Base-by-base conservation (phyloP, 2,329 filamentous ascomycete genomes). In the Aspergillus viridinutans region DNA sequence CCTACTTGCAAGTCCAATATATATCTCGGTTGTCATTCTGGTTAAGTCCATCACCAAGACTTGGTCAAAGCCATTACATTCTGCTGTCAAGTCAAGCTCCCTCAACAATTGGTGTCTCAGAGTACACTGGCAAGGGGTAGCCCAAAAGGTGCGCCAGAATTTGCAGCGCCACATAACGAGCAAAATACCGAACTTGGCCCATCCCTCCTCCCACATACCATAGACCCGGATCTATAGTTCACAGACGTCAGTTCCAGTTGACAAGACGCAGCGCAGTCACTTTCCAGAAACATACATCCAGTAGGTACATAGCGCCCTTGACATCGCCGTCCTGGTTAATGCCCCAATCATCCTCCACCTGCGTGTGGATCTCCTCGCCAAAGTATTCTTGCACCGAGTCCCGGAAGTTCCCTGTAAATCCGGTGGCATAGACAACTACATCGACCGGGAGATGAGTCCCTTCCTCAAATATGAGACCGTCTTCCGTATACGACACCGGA, bases 281-380 rank as follows among this genome's bases (percentile, higher is more conserved):
- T 4, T n/a, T 28, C 49, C 2, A 10, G 20, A 12, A n/a, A 70
- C 73, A 67, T 61, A 75, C 73, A 72, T 21, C 70, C 70, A 49
- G 67, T 68, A 10, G 68, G 72, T 55, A 67, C 74, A 60, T 72
- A 78, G 74, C 74, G 0, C 75, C 78, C 52, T 73, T 69, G 29
- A 80, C 64, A 61, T 81, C 80, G 8, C 79, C 79, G 57, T 81
- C 79, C 3, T 70, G 61, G 63, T 81, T 74, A 10, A 80, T 61
- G 0, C 77, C 73, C 72, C 74, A 80, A 49, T 75, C 78, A 54
- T 80, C 75, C 5, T 75, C 74, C 23, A 79, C 68, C 17, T 69
- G 61, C 29, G 75, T 69, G 3, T 74, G 74, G 3, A 78, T 65
- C 20, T 76, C 69, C 12, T 74, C 58, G 0, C 78, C 78, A 25